These are phyloP conservation scores for Metschnikowia amazonensis DNA, from an alignment of 805 yeast genomes.

Conservation along the genomic window DNA sequence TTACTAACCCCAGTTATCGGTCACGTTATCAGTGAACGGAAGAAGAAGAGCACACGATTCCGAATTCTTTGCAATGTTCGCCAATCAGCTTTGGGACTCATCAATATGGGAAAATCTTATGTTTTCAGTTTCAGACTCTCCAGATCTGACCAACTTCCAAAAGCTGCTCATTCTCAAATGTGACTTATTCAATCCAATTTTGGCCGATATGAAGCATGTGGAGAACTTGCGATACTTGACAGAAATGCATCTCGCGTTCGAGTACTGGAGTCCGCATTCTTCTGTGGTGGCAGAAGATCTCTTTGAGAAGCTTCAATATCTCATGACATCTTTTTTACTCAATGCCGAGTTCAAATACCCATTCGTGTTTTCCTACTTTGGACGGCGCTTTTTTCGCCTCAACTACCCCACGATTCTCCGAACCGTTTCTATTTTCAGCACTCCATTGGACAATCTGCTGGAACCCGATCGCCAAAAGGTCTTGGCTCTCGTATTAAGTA, in stretches of 20 bases:
- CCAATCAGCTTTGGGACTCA: slow-evolving; percentile 7
- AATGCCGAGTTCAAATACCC: slow-evolving; percentile 29
- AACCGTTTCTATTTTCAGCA: slow-evolving; percentile 8
- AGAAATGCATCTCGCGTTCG: slow-evolving; percentile 7
- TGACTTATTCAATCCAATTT: slow-evolving; percentile 12
- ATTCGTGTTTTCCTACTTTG: slow-evolving; percentile 29
- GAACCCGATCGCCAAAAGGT: slow-evolving; percentile 9
- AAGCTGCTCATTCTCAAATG: slow-evolving; percentile 10
- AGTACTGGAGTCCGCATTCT: slow-evolving; percentile 9
- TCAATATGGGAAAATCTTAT: slow-evolving; percentile 9
- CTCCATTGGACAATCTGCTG: slow-evolving; percentile 9
- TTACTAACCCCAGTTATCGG: slow-evolving; percentile 8
- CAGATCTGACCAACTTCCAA: background rate
- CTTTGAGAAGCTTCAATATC: slow-evolving; percentile 21
- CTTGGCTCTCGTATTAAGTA: slow-evolving; percentile 10
- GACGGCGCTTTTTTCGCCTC: slow-evolving; percentile 22
- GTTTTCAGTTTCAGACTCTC: slow-evolving; percentile 2
- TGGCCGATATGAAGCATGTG: slow-evolving; percentile 11
- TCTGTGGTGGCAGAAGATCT: slow-evolving; percentile 9
- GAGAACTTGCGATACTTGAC: slow-evolving; percentile 9
- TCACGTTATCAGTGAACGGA: slow-evolving; percentile 13
- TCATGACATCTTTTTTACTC: slow-evolving; percentile 22
- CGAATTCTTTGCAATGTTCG: slow-evolving; percentile 9
- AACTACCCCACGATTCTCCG: slow-evolving; percentile 17
- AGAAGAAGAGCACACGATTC: slow-evolving; percentile 7